phyloP scores from a whole-genome alignment of 495 filamentous ascomycete species.

The Penicillium arizonense region DNA sequence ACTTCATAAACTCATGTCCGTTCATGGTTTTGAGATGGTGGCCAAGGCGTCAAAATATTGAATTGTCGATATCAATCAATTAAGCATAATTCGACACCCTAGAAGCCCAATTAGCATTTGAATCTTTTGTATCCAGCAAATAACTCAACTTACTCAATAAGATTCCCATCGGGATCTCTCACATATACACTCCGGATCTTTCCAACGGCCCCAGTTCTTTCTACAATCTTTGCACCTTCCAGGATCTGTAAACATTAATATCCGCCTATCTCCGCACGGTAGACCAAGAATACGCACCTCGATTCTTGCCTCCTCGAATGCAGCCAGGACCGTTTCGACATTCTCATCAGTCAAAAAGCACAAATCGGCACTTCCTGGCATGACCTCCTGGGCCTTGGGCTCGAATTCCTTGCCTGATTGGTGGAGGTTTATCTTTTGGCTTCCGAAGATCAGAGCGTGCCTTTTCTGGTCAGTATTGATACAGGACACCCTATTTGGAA shows the following conservation, averaged over 20 bases:
- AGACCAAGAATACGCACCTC: conserved; percentile 22
- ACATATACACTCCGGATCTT: conserved; percentile 54
- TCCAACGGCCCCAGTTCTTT: conserved; percentile 48
- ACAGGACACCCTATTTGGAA: not conserved
- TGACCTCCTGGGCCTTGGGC: conserved; percentile 47
- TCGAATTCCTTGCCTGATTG: conserved; percentile 51
- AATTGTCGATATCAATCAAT: not conserved
- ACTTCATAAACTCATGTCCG: not conserved
- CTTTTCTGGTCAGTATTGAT: conserved; percentile 16
- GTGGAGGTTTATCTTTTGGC: conserved; percentile 57
- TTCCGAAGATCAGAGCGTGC: conserved; percentile 50
- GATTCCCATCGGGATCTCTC: conserved; percentile 56
- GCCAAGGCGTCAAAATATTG: not conserved
- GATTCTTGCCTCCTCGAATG: conserved; percentile 33
- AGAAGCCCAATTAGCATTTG: not conserved
- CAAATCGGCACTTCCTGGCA: conserved; percentile 51
- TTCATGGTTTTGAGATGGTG: too few species aligned
- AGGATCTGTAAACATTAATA: conserved; percentile 22
- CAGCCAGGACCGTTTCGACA: conserved; percentile 36
- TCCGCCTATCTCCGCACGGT: not conserved
- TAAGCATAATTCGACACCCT: conserved; percentile 24
- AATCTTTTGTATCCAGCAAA: too few species aligned
- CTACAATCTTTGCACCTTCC: conserved; percentile 46
- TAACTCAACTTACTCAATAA: conserved; percentile 45
- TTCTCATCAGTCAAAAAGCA: conserved; percentile 50